Evolutionary conservation across 2,329 filamentous ascomycete genomes (phyloP).

Genomic region (Fusarium napiforme): DNA sequence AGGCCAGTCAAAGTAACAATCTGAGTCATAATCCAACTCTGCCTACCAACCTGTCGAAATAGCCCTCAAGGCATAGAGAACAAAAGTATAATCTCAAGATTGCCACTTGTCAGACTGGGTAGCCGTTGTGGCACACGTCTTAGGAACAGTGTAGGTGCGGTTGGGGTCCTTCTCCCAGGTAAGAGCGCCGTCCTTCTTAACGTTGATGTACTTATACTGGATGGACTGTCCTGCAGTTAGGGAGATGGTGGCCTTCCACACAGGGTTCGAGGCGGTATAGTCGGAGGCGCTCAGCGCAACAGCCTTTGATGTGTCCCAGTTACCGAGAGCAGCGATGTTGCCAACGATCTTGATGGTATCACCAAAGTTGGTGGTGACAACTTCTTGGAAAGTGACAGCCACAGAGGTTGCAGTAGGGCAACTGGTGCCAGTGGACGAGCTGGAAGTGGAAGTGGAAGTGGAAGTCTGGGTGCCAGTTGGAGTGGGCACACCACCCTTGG

Average conservation of each 20-base stretch:
- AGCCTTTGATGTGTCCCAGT: slow-evolving; percentile 67
- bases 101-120: slow-evolving; percentile 48
- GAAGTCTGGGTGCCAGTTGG: slow-evolving; percentile 46
- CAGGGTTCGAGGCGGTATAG: slow-evolving; percentile 68
- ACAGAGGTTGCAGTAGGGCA: slow-evolving; percentile 59
- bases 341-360: slow-evolving; percentile 75
- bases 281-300: slow-evolving; percentile 66
- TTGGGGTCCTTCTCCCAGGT: slow-evolving; percentile 74
- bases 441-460: slow-evolving; percentile 39
- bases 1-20: not conserved
- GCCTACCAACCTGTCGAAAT: not conserved
- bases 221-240: slow-evolving; percentile 67
- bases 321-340: slow-evolving; percentile 67
- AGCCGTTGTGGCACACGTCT: slow-evolving; percentile 45
- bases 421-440: slow-evolving; percentile 46
- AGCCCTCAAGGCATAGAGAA: not conserved
- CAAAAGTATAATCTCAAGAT: slow-evolving; percentile 1
- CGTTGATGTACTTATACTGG: slow-evolving; percentile 76
- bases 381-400: slow-evolving; percentile 71
- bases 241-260: slow-evolving; percentile 69
- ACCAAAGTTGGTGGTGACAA: slow-evolving; percentile 67
- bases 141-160: slow-evolving; percentile 51
- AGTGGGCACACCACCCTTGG: slow-evolving; percentile 49
- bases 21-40: not conserved
- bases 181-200: slow-evolving; percentile 63